phyloP scores from a whole-genome alignment of 768 basidiomycete species.

The Boletus fagicola region DNA sequence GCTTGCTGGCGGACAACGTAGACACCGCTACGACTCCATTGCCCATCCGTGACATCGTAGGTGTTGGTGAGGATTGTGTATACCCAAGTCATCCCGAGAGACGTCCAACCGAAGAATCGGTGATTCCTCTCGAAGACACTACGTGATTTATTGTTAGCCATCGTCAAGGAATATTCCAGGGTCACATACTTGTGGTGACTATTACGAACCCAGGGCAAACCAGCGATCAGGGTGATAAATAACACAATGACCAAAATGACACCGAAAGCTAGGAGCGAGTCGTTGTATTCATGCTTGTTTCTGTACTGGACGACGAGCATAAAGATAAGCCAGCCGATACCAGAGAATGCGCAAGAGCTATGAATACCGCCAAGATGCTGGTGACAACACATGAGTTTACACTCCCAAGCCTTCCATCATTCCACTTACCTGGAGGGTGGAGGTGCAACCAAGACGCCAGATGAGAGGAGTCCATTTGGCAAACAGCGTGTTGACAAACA shows the following conservation, averaged over 20 bases:
- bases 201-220: constrained; percentile 79
- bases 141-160: neutral
- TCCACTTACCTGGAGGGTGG: constrained; percentile 56
- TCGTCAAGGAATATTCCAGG: neutral
- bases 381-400: constrained; percentile 8
- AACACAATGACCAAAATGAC: constrained; percentile 57
- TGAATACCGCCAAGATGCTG: constrained; percentile 81
- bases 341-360: constrained; percentile 70
- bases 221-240: constrained; percentile 58
- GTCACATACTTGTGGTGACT: constrained; percentile 70
- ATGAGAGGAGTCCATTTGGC: constrained; percentile 81
- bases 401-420: neutral
- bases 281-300: constrained; percentile 46
- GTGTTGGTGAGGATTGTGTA: constrained; percentile 68
- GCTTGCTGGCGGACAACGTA: constrained; percentile 66
- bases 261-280: constrained; percentile 60
- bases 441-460: constrained; percentile 72
- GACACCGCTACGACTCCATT: constrained; percentile 56
- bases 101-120: constrained; percentile 74
- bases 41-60: constrained; percentile 52
- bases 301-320: constrained; percentile 59
- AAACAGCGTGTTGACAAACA: constrained; percentile 68
- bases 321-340: constrained; percentile 65
- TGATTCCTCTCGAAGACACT: constrained; percentile 81
- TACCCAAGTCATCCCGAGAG: constrained; percentile 56